Evolutionary conservation across 139 green algal species (phyloP), one percentile per base, ranked within the genome.

Genomic region (Spirogloea muscicola): DNA sequence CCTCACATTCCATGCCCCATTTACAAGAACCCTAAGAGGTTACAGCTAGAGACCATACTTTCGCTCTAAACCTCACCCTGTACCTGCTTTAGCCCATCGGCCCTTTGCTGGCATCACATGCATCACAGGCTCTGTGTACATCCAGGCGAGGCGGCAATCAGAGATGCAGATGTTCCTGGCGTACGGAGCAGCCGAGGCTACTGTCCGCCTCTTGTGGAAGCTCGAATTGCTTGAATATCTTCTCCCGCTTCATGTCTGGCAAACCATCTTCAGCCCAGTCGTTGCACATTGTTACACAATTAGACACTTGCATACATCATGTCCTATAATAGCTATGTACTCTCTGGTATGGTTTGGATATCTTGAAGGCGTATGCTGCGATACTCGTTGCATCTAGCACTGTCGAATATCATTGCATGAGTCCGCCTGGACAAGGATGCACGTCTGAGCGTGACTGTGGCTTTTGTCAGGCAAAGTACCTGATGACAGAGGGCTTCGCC

Each of bases 231-330:
- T 72, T 18, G 34, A 40, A 38, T 39, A 63, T 31, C 62, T 72
- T 16, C 62, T 72, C 21, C 62, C 62, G 31, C 13, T 68, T 18
- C 62, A 72, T 21, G 62, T 72, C n/a, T n/a, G n/a, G n/a, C n/a
- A n/a, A n/a, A n/a, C n/a, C n/a, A n/a, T n/a, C n/a, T n/a, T n/a
- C 34, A 29, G 6, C 34, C 31, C 49, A 60, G 10, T 27, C 31
- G 16, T 6, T 60, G 49, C 27, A 60, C 49, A 16, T 29, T 3
- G 7, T 60, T 16, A 29, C 34, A 6, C 13, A n/a, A n/a, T n/a
- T n/a, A n/a, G n/a, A n/a, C n/a, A n/a, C 49, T n/a, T 29, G 31
- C 27, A 60, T 34, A 37, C 5, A 62, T 9, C 40, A 21, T 21
- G 21, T 55, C 21, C 21, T 55, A 31, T 21, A 31, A 55, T 55